Percentiles rank a stretch among this genome's conserved stretches.
phyloP scores from a whole-genome alignment of 768 basidiomycete genomes.

The Lyophyllum decastes region DNA sequence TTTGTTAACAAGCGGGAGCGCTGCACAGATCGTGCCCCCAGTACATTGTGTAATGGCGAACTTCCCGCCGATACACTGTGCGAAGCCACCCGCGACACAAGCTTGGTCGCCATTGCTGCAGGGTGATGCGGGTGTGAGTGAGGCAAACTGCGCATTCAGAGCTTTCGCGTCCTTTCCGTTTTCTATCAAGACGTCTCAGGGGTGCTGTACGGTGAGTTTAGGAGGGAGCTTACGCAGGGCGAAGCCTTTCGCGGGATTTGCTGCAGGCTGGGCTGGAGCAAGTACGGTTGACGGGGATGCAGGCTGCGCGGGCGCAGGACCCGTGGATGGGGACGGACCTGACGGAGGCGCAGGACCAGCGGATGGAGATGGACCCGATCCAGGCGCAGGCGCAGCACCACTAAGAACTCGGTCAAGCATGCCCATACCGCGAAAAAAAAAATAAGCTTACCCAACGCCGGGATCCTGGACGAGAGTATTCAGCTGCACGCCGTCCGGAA shows the following conservation, averaged over 20 bases:
- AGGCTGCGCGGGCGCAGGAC: background rate
- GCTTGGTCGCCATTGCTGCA: slow-evolving; percentile 25
- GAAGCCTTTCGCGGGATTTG: background rate
- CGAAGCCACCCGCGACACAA: slow-evolving; percentile 22
- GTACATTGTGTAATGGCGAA: slow-evolving; percentile 28
- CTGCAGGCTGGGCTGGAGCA: background rate
- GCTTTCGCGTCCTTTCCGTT: slow-evolving; percentile 21
- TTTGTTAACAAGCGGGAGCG: slow-evolving; percentile 29
- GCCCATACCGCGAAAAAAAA: background rate
- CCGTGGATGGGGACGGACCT: no score
- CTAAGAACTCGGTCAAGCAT: background rate
- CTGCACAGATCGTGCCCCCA: slow-evolving; percentile 29
- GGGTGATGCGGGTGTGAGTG: slow-evolving; percentile 21
- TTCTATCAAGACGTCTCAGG: background rate
- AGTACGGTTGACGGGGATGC: no score
- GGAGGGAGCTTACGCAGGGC: background rate
- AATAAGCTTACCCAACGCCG: slow-evolving; percentile 14
- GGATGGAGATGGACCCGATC: background rate
- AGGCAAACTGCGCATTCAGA: slow-evolving; percentile 25
- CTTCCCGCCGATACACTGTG: slow-evolving; percentile 23
- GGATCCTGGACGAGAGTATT: slow-evolving; percentile 38
- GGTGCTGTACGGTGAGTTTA: background rate
- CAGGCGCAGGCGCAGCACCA: slow-evolving; percentile 4
- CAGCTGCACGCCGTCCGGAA: slow-evolving; percentile 47
- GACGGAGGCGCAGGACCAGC: no score